These are phyloP conservation scores for Neobulgaria alba DNA, from an alignment of 2,329 filamentous ascomycete genomes.

Conservation along the genomic window DNA sequence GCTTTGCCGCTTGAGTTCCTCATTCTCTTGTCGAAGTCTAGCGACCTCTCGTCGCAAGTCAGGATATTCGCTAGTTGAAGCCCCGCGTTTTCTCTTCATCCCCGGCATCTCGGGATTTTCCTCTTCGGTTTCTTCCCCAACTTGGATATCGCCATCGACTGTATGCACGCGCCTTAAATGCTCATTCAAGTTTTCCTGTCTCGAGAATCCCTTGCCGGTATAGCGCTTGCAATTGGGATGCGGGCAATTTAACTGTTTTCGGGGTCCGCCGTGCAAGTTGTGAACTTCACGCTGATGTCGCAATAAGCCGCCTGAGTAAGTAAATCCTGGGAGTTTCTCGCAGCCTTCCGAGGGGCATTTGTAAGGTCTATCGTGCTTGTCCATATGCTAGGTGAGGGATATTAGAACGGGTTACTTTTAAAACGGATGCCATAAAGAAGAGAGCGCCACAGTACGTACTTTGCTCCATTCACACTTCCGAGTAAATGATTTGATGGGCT, in stretches of 20 bases:
- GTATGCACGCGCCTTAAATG: slow-evolving; percentile 86
- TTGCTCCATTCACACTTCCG: slow-evolving; percentile 81
- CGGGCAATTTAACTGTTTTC: slow-evolving; percentile 80
- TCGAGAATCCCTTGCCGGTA: slow-evolving; percentile 80
- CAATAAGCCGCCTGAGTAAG: slow-evolving; percentile 83
- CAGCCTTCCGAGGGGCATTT: slow-evolving; percentile 76
- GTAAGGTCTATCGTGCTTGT: slow-evolving; percentile 92
- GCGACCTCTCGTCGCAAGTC: slow-evolving; percentile 55
- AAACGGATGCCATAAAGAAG: no score
- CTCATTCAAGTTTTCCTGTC: slow-evolving; percentile 89
- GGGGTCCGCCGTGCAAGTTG: slow-evolving; percentile 61
- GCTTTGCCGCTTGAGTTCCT: slow-evolving; percentile 45
- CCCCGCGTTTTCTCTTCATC: slow-evolving; percentile 36
- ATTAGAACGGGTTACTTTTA: no score
- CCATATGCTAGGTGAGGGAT: slow-evolving; percentile 90
- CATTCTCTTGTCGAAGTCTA: slow-evolving; percentile 55
- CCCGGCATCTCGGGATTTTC: slow-evolving; percentile 38
- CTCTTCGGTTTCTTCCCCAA: slow-evolving; percentile 33
- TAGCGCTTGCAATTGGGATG: slow-evolving; percentile 83
- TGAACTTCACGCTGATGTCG: slow-evolving; percentile 93
- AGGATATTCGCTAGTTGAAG: slow-evolving; percentile 33
- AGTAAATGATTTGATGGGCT: slow-evolving; percentile 57
- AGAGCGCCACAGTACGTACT: slow-evolving; percentile 51
- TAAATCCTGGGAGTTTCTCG: slow-evolving; percentile 88
- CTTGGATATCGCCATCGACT: slow-evolving; percentile 30